These are phyloP conservation scores for Bauhinia variegata DNA, from an alignment of 306 rosid genomes.

Conservation along the genomic window DNA sequence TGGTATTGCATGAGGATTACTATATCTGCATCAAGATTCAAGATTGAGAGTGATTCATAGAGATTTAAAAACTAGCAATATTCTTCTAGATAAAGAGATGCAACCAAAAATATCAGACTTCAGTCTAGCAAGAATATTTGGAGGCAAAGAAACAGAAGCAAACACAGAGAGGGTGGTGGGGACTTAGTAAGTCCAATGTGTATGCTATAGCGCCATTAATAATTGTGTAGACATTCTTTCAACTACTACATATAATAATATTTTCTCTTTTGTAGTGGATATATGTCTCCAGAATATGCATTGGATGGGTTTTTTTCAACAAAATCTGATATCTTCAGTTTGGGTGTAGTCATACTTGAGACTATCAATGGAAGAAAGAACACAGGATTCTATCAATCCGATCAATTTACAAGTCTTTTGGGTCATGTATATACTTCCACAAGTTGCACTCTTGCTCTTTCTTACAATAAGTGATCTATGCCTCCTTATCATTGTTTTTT, in stretches of 20 bases:
- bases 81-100: constrained; percentile 34
- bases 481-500: neutral
- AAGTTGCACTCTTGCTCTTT: neutral
- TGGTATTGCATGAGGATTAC: constrained; percentile 27
- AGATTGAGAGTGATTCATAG: constrained; percentile 25
- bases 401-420: constrained; percentile 42
- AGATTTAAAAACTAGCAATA: constrained; percentile 33
- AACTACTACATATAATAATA: neutral
- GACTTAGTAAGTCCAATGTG: constrained; percentile 13
- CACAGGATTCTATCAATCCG: constrained; percentile 41
- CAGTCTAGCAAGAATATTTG: constrained; percentile 32
- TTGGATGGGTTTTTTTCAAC: constrained; percentile 47
- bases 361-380: constrained; percentile 53
- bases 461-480: neutral
- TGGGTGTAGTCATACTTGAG: constrained; percentile 56
- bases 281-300: constrained; percentile 50
- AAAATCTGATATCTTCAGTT: constrained; percentile 54
- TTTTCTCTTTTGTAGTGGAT: constrained; percentile 32
- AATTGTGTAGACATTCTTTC: neutral
- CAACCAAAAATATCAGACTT: constrained; percentile 32
- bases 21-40: constrained; percentile 27
- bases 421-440: constrained; percentile 46
- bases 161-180: constrained; percentile 17
- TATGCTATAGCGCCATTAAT: neutral
- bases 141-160: constrained; percentile 28